Evolutionary conservation across 2,329 filamentous ascomycete genomes (phyloP).

Genomic region (Phialemoniopsis sp.): DNA sequence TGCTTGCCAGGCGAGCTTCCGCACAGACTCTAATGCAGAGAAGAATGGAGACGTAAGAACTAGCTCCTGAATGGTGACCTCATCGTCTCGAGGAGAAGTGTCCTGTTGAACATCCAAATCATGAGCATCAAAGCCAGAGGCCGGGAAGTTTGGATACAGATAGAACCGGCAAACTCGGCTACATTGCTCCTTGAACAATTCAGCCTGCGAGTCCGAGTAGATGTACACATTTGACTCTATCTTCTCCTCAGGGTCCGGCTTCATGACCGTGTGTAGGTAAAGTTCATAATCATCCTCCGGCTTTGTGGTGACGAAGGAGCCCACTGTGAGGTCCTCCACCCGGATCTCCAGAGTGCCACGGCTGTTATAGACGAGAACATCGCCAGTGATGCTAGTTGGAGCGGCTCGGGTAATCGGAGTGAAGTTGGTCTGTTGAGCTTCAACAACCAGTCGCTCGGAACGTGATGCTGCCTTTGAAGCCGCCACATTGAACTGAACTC

Average conservation of each 20-base stretch:
- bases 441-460: conserved; percentile 15
- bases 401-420: conserved; percentile 13
- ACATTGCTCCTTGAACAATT: conserved; percentile 22
- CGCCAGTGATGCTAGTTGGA: conserved; percentile 25
- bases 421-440: conserved; percentile 23
- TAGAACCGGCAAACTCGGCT: conserved; percentile 27
- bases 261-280: conserved; percentile 26
- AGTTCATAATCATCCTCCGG: conserved; percentile 26
- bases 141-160: conserved; percentile 2
- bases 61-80: conserved; percentile 20
- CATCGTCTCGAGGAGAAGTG: conserved; percentile 13
- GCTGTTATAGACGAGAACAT: conserved; percentile 27
- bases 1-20: conserved; percentile 14
- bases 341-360: conserved; percentile 23
- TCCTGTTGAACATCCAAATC: no score
- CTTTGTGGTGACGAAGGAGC: conserved; percentile 21
- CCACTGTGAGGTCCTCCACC: conserved; percentile 24
- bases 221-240: conserved; percentile 27
- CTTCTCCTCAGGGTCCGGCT: conserved; percentile 36
- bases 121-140: no score
- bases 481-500: conserved; percentile 30
- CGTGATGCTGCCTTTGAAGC: conserved; percentile 4
- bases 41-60: conserved; percentile 24
- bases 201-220: no score
- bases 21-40: conserved; percentile 21